Evolutionary conservation across 257 asterid species (phyloP).

Genomic region (Nicotiana tabacum): DNA sequence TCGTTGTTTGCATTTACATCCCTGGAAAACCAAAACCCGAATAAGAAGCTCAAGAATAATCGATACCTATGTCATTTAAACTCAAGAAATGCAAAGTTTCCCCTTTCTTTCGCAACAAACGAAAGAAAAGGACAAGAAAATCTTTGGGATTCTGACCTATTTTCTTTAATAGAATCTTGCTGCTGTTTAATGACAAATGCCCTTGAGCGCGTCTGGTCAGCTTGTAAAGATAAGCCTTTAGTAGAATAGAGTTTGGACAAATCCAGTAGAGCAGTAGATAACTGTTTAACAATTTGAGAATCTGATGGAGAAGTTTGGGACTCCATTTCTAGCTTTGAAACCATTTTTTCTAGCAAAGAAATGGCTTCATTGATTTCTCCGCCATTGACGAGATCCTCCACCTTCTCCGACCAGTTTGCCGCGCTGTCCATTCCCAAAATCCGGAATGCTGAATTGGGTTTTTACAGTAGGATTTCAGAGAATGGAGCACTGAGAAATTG

Average conservation of each 20-base stretch:
- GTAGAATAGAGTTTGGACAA: slow-evolving; percentile 59
- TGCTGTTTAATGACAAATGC: slow-evolving; percentile 49
- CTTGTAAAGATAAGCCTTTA: slow-evolving; percentile 54
- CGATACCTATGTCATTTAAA: slow-evolving; percentile 4
- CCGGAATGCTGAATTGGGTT: not conserved
- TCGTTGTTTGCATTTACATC: slow-evolving; percentile 18
- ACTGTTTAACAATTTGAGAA: slow-evolving; percentile 18
- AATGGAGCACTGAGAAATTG: not conserved
- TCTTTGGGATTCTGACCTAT: slow-evolving; percentile 29
- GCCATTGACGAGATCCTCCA: slow-evolving; percentile 55
- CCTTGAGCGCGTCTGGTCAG: slow-evolving; percentile 52
- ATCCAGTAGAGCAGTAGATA: slow-evolving; percentile 57
- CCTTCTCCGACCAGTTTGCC: slow-evolving; percentile 67
- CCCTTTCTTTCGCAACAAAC: not conserved
- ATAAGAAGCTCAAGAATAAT: no score
- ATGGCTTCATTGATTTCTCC: slow-evolving; percentile 58
- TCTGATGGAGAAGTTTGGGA: slow-evolving; percentile 6
- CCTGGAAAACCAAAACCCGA: slow-evolving; percentile 25
- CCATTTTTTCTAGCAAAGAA: slow-evolving; percentile 45
- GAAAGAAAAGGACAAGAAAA: not conserved
- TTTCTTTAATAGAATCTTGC: not conserved
- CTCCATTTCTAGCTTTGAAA: slow-evolving; percentile 46
- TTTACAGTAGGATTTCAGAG: not conserved
- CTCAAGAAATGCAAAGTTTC: not conserved
- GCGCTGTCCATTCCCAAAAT: not conserved